phyloP scores from a whole-genome alignment of 495 filamentous ascomycete genomes.

The Penicillium bialowiezense region DNA sequence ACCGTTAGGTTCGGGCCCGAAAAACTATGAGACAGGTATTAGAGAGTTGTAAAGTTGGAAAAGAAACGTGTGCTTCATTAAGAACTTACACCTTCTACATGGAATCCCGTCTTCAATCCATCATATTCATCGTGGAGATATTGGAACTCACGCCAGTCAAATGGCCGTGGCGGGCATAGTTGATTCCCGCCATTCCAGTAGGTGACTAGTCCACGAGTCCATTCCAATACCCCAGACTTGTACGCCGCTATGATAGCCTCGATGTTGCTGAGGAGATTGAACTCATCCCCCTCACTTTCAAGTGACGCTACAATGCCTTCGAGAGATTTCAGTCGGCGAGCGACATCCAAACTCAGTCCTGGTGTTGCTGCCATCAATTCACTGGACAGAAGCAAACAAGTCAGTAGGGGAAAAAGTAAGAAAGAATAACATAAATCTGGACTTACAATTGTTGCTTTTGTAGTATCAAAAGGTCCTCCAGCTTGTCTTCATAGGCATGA shows the following conservation, averaged over 20 bases:
- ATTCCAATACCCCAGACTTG: neutral
- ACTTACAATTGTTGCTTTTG: neutral
- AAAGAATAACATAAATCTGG: neutral
- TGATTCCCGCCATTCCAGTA: conserved; percentile 2
- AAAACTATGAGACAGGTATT: neutral
- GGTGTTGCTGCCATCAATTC: neutral
- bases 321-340: neutral
- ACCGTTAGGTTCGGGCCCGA: neutral
- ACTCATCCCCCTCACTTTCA: neutral
- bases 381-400: too few relatives aligned
- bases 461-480: neutral
- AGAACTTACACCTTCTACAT: neutral
- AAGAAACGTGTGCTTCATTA: too few relatives aligned
- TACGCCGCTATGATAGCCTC: neutral
- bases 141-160: conserved; percentile 1
- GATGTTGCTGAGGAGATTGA: neutral
- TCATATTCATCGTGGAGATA: neutral
- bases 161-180: conserved; percentile 5
- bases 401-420: too few relatives aligned
- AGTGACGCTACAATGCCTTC: neutral
- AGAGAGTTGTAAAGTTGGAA: neutral
- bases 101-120: neutral
- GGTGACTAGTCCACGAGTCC: conserved; percentile 3
- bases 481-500: neutral
- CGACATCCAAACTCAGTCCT: neutral